Conservation (phyloP, 2,329 filamentous ascomycete genomes). For the Escovopsis sp. region DNA sequence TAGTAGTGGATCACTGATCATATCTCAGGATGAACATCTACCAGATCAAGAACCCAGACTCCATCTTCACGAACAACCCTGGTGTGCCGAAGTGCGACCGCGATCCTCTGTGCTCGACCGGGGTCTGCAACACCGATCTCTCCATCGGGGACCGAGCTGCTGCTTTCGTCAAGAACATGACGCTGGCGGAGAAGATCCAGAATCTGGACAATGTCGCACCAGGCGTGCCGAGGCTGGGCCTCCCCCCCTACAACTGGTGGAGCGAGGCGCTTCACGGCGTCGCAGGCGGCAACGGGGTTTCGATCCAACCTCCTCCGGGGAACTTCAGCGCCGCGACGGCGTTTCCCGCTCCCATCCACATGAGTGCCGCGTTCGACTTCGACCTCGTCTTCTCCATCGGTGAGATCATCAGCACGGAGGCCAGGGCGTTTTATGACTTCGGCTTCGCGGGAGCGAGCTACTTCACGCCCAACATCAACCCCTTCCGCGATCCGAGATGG, state of each 20-base stretch:
- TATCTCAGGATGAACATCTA: constrained; percentile 7
- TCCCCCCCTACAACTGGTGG: constrained; percentile 47
- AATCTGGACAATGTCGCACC: constrained; percentile 12
- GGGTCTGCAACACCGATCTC: constrained; percentile 31
- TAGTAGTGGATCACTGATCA: background rate
- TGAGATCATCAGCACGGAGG: constrained; percentile 41
- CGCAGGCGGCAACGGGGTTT: constrained; percentile 32
- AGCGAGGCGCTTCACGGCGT: constrained; percentile 49
- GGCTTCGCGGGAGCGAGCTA: constrained; percentile 40
- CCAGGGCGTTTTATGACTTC: constrained; percentile 48
- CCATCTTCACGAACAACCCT: constrained; percentile 5
- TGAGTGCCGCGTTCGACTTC: constrained; percentile 50
- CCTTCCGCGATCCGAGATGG: constrained; percentile 49
- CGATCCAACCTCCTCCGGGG: constrained; percentile 12
- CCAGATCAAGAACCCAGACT: constrained; percentile 4
- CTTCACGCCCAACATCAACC: constrained; percentile 55
- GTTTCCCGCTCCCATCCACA: constrained; percentile 49
- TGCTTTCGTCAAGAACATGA: constrained; percentile 18
- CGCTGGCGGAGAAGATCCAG: constrained; percentile 18
- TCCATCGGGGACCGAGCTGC: constrained; percentile 13
- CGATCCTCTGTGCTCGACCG: constrained; percentile 14
- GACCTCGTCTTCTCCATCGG: constrained; percentile 43
- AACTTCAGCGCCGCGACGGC: constrained; percentile 45
- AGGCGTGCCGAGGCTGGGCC: constrained; percentile 39
- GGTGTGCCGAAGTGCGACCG: constrained; percentile 13